Evolutionary conservation across 2,329 filamentous ascomycete genomes (phyloP), one percentile per base, ranked within the genome.

Genomic region (Dothiorella sarmentorum): DNA sequence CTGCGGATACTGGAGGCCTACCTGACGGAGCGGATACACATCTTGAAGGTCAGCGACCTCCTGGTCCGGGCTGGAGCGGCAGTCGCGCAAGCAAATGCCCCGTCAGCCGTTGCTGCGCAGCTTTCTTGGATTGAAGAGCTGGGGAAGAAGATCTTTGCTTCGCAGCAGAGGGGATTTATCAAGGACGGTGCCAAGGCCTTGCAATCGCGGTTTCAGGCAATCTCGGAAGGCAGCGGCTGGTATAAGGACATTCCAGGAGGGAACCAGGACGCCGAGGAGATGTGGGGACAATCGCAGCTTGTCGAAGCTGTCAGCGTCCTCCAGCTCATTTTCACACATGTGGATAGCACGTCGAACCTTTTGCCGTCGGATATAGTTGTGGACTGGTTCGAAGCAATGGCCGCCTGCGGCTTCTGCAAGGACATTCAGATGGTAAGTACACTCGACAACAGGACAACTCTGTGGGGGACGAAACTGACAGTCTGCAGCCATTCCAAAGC

Each of bases 271-370:
- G 78, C 80, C 1, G 84, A 85, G 22, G 80, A 82, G 33, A 78
- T 82, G 53, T 93, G 87, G 85, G 73, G 82, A 22, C 79, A 80
- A 57, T 85, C 81, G 4, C 75, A 85, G 24, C 76, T 91, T 20
- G 84, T 85, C 13, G 90, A 96, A 71, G 81, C 88, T 42, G 78
- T 88, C 37, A 88, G 94, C 68, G 81, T 87, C 38, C 78, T 94
- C 72, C 86, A 90, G 49, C 78, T 91, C 15, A 75, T 91, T 22
- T 89, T 92, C 65, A 81, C 90, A 63, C 78, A 89, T 18, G 74
- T 91, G 31, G 86, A 89, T 62, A 75, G 82, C 45, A 80, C 61
- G 13, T 64, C 68, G 33, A 69, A 64, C 56, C 73, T 70, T 44
- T 56, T 71, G 43, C 61, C 67, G 31, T 61, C 67, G 47, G 62